Evolutionary conservation across 2,329 filamentous ascomycete species (phyloP).

Genomic region (Trichoderma asperellum): DNA sequence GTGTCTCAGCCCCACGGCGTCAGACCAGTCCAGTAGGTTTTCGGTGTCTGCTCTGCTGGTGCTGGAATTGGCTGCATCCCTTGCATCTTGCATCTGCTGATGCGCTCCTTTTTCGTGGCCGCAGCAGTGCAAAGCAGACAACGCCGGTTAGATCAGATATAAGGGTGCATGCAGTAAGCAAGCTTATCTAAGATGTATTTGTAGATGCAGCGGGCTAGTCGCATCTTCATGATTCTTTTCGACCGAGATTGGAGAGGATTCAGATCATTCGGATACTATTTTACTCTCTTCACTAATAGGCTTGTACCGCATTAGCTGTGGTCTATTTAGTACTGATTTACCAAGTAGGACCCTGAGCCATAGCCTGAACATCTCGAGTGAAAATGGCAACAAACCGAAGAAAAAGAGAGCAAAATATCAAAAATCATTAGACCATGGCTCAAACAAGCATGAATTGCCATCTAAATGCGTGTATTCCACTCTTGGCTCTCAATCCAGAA

Average conservation of each 20-base stretch:
- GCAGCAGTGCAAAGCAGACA: too few species aligned
- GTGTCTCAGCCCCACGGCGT: conserved; percentile 13
- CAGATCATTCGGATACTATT: not conserved
- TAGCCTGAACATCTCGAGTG: not conserved
- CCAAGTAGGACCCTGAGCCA: not conserved
- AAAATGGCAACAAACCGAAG: not conserved
- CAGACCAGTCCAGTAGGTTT: not conserved
- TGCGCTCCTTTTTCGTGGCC: not conserved
- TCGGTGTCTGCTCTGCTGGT: not conserved
- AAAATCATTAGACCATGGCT: not conserved
- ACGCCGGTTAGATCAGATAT: not conserved
- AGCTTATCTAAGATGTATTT: not conserved
- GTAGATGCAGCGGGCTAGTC: not conserved
- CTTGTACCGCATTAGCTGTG: not conserved
- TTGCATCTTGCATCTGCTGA: not conserved
- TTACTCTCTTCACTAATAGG: not conserved
- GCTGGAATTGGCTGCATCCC: conserved; percentile 15
- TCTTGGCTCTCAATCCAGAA: not conserved
- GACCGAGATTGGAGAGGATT: not conserved
- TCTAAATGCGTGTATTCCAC: not conserved
- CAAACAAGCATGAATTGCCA: not conserved
- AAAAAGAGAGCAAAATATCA: not conserved
- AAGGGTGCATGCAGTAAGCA: not conserved
- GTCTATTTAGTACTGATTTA: not conserved
- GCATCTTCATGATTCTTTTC: not conserved